Evolutionary conservation across 2,329 filamentous ascomycete species (phyloP), one percentile per base, ranked within the genome.

Genomic region (Ophiocordyceps camponoti-leonardi): DNA sequence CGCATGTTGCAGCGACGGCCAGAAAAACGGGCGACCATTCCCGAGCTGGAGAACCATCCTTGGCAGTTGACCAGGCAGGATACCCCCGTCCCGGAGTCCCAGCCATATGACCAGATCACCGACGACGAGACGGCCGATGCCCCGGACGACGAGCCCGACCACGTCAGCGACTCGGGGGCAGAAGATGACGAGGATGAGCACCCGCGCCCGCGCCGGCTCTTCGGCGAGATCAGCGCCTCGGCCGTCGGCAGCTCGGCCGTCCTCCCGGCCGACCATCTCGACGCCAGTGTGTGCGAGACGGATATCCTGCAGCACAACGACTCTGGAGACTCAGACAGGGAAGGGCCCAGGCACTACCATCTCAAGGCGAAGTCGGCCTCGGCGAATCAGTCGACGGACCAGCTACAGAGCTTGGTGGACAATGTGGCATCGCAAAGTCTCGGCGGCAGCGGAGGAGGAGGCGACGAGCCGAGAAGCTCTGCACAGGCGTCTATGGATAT

Each of bases 1-100:
- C 68, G 69, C n/a, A 92, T 95, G 75, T 75, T 96, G 5, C 79
- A 86, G 51, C 77, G 77, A n/a, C 78, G 87, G 44, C 86, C 90
- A 1, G 74, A 82, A 46, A 64, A 74, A n/a, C 78, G 90, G 47
- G 84, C 86, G 0, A 84, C 80, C 0, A 79, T 92, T 41, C 59
- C 66, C 6, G 72, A 83, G 44, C 80, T 94, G 45, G 72, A 85
- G 47, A 62, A 65, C 13, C 83, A 92, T 58, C 66, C 73, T 1
- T 96, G 90, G 90, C 68, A 11, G 26, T 11, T 94, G n/a, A 56
- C 54, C 0, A 63, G 58, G 3, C 44, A 49, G 4, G 54, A 50
- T 1, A 53, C 57, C 6, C 51, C 52, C 4, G 56, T 63, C 6
- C 53, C 55, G 30, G 58, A 59, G 16, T 63, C 63, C 1, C 68